Percentiles rank a stretch among this genome's conserved stretches.
phyloP scores from a whole-genome alignment of 257 asterid species.

The Gentiana macrophylla region DNA sequence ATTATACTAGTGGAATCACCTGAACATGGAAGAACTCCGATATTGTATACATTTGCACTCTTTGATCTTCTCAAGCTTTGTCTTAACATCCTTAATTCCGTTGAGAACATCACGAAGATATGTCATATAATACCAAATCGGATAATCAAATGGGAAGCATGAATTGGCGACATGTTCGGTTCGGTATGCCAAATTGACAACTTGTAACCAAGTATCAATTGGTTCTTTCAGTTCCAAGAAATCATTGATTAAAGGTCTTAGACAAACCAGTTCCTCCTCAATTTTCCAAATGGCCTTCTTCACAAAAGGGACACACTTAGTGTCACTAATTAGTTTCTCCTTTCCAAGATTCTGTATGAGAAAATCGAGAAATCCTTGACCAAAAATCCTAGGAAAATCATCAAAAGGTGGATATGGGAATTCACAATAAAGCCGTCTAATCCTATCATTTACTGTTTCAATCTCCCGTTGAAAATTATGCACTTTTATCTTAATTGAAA shows the following conservation, averaged over 20 bases:
- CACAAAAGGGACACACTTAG: background rate
- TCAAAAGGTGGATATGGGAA: background rate
- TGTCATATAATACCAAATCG: too few species aligned
- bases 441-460: background rate
- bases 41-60: background rate
- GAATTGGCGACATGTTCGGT: slow-evolving; percentile 3
- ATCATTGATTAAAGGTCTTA: background rate
- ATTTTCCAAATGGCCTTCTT: background rate
- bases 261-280: background rate
- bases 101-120: too few species aligned
- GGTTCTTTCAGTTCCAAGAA: background rate
- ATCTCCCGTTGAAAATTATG: background rate
- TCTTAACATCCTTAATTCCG: too few species aligned
- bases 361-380: slow-evolving; percentile 1
- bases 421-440: background rate
- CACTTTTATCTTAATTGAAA: background rate
- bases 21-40: background rate
- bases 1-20: background rate
- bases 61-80: too few species aligned
- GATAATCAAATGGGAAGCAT: too few species aligned
- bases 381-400: slow-evolving; percentile 4
- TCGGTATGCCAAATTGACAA: background rate
- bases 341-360: background rate
- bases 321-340: background rate
- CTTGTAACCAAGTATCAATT: background rate